Conservation (phyloP, 176 grass and related monocot species). For the Aegilops longissima region DNA sequence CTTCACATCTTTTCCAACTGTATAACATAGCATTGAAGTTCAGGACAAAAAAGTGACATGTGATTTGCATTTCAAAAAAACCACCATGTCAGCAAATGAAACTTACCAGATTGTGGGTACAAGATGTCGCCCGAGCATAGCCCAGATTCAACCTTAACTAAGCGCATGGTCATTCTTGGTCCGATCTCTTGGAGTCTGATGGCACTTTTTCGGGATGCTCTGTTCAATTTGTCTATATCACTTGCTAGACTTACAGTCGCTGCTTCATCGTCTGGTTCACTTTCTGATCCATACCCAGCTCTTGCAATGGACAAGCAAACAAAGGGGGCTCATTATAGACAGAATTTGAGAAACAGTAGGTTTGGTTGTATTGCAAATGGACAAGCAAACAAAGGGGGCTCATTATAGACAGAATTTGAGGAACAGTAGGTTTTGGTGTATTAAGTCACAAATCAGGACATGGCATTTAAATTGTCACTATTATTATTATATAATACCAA, state of each 20-base stretch:
- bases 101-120: constrained; percentile 70
- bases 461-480: not conserved
- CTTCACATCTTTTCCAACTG: constrained; percentile 6
- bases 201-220: constrained; percentile 76
- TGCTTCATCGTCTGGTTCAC: constrained; percentile 87
- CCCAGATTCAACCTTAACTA: constrained; percentile 85
- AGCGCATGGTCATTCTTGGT: constrained; percentile 65
- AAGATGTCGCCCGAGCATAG: constrained; percentile 79
- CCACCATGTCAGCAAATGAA: not conserved
- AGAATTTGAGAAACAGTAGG: not conserved
- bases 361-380: not conserved
- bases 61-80: not conserved
- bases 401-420: not conserved
- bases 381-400: not conserved
- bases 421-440: not conserved
- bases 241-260: constrained; percentile 66
- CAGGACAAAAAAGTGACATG: not conserved
- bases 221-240: constrained; percentile 74
- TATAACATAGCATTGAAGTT: not conserved
- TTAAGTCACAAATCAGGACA: not conserved
- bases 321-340: not conserved
- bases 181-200: constrained; percentile 90
- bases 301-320: constrained; percentile 26
- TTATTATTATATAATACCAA: not conserved
- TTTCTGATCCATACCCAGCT: constrained; percentile 94